Percentiles rank a stretch among this genome's conserved stretches.
phyloP scores from a whole-genome alignment of 805 yeast genomes.

The Scheffersomyces coipomensis region DNA sequence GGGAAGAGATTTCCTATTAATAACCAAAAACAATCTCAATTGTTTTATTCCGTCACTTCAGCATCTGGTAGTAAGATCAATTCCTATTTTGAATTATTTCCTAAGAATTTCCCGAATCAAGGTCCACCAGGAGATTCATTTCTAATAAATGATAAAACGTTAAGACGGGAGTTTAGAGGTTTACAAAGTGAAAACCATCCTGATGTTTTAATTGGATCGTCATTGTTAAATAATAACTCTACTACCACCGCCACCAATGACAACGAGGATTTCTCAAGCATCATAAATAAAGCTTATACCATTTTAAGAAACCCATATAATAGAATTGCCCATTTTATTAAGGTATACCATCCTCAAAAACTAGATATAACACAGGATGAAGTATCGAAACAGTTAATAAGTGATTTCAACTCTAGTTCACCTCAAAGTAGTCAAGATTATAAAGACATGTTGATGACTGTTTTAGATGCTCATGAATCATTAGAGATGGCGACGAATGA shows the following conservation, averaged over 20 bases:
- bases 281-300: constrained; percentile 75
- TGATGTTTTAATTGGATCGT: constrained; percentile 48
- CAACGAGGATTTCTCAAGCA: constrained; percentile 43
- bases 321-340: constrained; percentile 45
- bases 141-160: constrained; percentile 47
- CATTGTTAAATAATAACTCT: constrained; percentile 10
- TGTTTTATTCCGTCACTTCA: too few species aligned
- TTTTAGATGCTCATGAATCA: constrained; percentile 82
- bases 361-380: constrained; percentile 62
- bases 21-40: too few species aligned
- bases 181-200: constrained; percentile 83
- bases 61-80: constrained; percentile 1
- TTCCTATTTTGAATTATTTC: constrained; percentile 65
- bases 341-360: constrained; percentile 34
- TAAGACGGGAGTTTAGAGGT: constrained; percentile 72
- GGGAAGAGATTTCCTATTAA: too few species aligned
- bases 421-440: constrained; percentile 35
- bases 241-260: constrained; percentile 4
- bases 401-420: constrained; percentile 33
- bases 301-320: constrained; percentile 67
- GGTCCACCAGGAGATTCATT: constrained; percentile 65
- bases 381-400: constrained; percentile 39
- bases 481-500: constrained; percentile 64
- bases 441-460: constrained; percentile 65
- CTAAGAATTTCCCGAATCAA: constrained; percentile 66